Evolutionary conservation across 768 basidiomycete genomes (phyloP).

Genomic region (Porphyrellus cyaneotinctus): DNA sequence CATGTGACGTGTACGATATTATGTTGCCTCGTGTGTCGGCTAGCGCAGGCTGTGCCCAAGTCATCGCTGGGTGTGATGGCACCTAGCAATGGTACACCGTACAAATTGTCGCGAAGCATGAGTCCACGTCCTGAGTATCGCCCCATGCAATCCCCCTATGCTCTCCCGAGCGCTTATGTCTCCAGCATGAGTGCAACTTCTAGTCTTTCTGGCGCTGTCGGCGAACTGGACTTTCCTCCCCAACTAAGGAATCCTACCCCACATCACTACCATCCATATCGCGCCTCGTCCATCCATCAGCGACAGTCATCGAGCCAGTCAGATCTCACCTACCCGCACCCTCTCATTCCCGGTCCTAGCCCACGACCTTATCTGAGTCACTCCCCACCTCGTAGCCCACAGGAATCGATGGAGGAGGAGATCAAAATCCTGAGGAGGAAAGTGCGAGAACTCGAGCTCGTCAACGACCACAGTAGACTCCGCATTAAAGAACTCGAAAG

Average conservation of each 20-base stretch:
- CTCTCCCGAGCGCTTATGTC: slow-evolving; percentile 34
- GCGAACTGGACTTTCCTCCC: slow-evolving; percentile 43
- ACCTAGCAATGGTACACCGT: slow-evolving; percentile 25
- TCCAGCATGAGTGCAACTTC: slow-evolving; percentile 44
- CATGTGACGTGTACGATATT: slow-evolving; percentile 29
- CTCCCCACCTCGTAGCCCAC: slow-evolving; percentile 11
- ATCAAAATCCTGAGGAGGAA: slow-evolving; percentile 51
- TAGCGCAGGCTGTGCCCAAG: slow-evolving; percentile 25
- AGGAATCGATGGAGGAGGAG: slow-evolving; percentile 44
- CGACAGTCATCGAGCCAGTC: slow-evolving; percentile 22
- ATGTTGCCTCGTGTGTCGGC: slow-evolving; percentile 29
- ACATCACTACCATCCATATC: slow-evolving; percentile 28
- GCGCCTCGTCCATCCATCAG: slow-evolving; percentile 19
- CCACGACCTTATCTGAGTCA: slow-evolving; percentile 20
- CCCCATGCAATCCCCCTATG: slow-evolving; percentile 28
- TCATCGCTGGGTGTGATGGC: slow-evolving; percentile 27
- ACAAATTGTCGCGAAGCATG: slow-evolving; percentile 29
- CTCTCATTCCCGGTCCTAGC: slow-evolving; percentile 14
- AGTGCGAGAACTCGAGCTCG: slow-evolving; percentile 61
- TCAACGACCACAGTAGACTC: slow-evolving; percentile 47
- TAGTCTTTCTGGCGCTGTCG: slow-evolving; percentile 61
- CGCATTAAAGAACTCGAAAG: slow-evolving; percentile 47
- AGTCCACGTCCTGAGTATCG: slow-evolving; percentile 36
- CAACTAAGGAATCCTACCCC: slow-evolving; percentile 30
- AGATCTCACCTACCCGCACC: slow-evolving; percentile 18